Percentiles rank a stretch among this genome's conserved stretches.
These are phyloP conservation scores for Akanthomyces dipterigenus DNA, from an alignment of 2,329 filamentous ascomycete species.

Conservation along the genomic window DNA sequence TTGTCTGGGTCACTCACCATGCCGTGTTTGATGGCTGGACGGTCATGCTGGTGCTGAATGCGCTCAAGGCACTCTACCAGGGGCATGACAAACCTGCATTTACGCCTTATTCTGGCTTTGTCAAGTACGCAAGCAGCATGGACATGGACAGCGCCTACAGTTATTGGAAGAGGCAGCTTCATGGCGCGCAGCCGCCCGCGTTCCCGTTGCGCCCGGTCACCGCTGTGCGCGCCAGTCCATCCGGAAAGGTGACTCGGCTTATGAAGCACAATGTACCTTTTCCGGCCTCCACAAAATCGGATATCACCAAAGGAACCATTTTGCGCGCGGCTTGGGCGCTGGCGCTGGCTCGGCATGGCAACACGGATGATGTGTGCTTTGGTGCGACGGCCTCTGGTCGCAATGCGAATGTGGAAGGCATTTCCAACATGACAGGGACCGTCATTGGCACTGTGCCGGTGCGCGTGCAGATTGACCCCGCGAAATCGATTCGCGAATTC, in stretches of 20 bases:
- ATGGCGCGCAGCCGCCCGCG: not conserved
- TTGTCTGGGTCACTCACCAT: constrained; percentile 6
- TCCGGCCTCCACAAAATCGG: not conserved
- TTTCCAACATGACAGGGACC: not conserved
- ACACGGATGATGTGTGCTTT: not conserved
- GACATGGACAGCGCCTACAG: not conserved
- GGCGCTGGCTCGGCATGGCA: not conserved
- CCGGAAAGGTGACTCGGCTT: not conserved
- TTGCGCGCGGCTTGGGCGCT: not conserved
- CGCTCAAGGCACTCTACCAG: constrained; percentile 2
- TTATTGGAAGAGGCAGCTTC: constrained; percentile 13
- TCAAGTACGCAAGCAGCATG: constrained; percentile 10
- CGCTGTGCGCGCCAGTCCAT: too few species aligned
- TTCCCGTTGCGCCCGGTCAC: constrained; percentile 1
- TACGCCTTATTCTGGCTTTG: constrained; percentile 8
- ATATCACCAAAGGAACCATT: not conserved
- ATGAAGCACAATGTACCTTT: not conserved
- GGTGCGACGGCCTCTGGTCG: constrained; percentile 3
- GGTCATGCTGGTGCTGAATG: not conserved
- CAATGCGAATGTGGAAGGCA: not conserved
- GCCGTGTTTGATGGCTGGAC: constrained; percentile 8
- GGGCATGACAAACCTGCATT: not conserved
- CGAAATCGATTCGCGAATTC: not conserved
- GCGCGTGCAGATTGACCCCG: not conserved
- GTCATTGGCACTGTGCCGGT: not conserved